Conservation (phyloP, 768 basidiomycete genomes). For the Suillus brevipes region DNA sequence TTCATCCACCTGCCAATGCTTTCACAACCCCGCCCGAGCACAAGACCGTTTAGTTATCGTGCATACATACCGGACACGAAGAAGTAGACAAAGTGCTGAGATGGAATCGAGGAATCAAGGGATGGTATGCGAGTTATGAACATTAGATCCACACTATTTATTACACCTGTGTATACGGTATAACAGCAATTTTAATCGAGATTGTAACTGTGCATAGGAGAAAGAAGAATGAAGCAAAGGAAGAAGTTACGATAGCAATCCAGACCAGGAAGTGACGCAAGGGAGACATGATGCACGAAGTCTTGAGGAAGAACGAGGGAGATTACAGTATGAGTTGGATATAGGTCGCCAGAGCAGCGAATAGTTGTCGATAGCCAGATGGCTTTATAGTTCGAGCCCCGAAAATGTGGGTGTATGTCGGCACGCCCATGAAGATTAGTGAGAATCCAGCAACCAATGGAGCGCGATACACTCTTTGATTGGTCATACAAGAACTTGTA, state of each 20-base stretch:
- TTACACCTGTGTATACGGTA: constrained; percentile 22
- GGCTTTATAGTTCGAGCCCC: constrained; percentile 23
- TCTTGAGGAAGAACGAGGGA: neutral
- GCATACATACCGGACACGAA: neutral
- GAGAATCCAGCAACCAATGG: constrained; percentile 9
- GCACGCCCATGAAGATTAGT: constrained; percentile 29
- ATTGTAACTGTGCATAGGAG: constrained; percentile 16
- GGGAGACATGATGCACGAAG: too few species aligned
- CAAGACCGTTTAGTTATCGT: neutral
- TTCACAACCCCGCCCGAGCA: neutral
- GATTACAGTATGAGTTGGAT: constrained; percentile 32
- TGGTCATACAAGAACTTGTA: constrained; percentile 88
- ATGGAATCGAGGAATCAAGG: neutral
- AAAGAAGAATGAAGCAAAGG: neutral
- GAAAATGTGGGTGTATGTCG: constrained; percentile 35
- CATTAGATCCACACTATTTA: constrained; percentile 18
- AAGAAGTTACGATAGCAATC: neutral
- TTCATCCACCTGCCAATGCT: neutral
- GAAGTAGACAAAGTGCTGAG: neutral
- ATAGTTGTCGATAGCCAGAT: constrained; percentile 12
- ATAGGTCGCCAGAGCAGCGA: constrained; percentile 16
- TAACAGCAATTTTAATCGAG: constrained; percentile 19
- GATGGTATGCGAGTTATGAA: constrained; percentile 22
- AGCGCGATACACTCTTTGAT: constrained; percentile 69
- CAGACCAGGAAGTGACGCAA: neutral